A percentile compares a stretch with the other conserved stretches of the same genome.
These are phyloP conservation scores for Nemania sp. DNA, from an alignment of 2,329 filamentous ascomycete genomes.

Conservation along the genomic window DNA sequence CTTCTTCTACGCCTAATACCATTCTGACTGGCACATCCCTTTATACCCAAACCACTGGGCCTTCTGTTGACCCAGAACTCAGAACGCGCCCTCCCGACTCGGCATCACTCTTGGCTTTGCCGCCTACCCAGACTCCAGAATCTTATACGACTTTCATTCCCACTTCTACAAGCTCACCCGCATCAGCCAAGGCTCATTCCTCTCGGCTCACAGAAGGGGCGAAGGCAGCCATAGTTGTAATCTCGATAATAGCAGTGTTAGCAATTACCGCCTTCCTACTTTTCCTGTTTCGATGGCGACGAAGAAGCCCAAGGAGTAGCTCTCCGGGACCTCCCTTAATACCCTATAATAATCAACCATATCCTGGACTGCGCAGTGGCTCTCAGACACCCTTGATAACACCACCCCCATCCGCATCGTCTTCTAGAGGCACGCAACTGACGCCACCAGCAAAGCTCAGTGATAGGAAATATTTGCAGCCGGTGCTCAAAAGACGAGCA, in stretches of 20 bases:
- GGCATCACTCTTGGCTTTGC: not conserved
- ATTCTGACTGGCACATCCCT: not conserved
- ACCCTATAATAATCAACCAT: conserved; percentile 34
- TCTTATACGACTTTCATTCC: not conserved
- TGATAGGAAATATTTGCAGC: conserved; percentile 51
- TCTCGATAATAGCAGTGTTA: conserved; percentile 46
- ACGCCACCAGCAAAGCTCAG: conserved; percentile 55
- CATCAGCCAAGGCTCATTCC: conserved; percentile 28
- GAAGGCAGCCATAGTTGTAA: conserved; percentile 52
- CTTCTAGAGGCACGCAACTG: conserved; percentile 37
- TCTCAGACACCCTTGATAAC: conserved; percentile 51
- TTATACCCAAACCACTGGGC: not conserved
- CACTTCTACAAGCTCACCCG: conserved; percentile 9
- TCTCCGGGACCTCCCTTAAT: conserved; percentile 23
- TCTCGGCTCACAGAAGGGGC: conserved; percentile 44
- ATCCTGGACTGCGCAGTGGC: conserved; percentile 35
- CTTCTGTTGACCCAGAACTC: not conserved
- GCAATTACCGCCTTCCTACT: conserved; percentile 45
- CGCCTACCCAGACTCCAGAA: conserved; percentile 4
- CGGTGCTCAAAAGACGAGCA: conserved; percentile 36
- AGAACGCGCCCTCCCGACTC: conserved; percentile 7
- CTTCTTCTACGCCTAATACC: conserved; percentile 6
- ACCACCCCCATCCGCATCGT: conserved; percentile 40
- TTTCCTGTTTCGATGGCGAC: conserved; percentile 44
- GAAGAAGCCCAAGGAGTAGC: conserved; percentile 30